Evolutionary conservation across 75 land plant genomes (phyloP).

Genomic region (Sequoiadendron giganteum): DNA sequence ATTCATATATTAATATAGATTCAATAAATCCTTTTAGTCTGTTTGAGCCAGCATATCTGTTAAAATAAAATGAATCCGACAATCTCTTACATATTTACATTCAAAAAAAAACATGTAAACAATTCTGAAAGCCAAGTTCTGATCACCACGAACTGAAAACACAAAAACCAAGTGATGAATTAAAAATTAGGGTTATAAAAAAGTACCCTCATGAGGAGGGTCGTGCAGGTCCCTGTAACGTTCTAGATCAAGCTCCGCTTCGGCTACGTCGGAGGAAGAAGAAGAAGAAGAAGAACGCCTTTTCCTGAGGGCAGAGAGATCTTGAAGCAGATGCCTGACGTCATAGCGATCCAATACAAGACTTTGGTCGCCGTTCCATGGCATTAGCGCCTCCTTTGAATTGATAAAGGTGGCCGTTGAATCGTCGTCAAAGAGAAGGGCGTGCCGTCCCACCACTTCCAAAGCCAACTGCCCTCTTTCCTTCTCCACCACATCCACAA

Average conservation of each 20-base stretch:
- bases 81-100: background rate
- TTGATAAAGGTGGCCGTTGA: slow-evolving; percentile 67
- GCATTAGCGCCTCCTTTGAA: slow-evolving; percentile 64
- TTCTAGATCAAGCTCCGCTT: slow-evolving; percentile 60
- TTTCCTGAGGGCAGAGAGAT: slow-evolving; percentile 24
- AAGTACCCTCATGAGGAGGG: slow-evolving; percentile 3
- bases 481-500: background rate
- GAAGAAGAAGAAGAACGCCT: slow-evolving; percentile 18
- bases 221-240: slow-evolving; percentile 65
- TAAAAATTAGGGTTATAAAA: background rate
- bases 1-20: background rate
- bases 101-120: background rate
- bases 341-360: slow-evolving; percentile 87
- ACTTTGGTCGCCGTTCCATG: slow-evolving; percentile 55
- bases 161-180: background rate
- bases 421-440: slow-evolving; percentile 89
- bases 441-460: slow-evolving; percentile 64
- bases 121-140: background rate
- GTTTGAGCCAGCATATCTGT: background rate
- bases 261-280: slow-evolving; percentile 11
- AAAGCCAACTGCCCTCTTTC: slow-evolving; percentile 17
- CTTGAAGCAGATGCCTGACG: slow-evolving; percentile 74
- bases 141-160: background rate
- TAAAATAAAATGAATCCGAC: background rate
- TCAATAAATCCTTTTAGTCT: background rate